A percentile compares a stretch with the other conserved stretches of the same genome.
Conservation (phyloP, 768 basidiomycete genomes). For the Albatrellus ellisii region DNA sequence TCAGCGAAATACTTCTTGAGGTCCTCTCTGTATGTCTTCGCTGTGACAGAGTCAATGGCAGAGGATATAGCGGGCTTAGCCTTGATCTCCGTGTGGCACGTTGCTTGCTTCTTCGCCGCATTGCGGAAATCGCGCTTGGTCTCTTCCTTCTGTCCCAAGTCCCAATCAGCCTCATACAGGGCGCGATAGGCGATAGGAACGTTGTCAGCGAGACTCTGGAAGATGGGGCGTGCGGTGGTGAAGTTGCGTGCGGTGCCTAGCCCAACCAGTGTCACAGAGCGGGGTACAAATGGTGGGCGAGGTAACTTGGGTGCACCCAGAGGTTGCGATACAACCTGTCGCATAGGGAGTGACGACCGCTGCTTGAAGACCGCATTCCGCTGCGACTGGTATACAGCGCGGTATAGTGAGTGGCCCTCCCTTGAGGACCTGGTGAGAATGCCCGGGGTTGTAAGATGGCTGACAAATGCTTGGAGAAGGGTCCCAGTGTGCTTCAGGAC, state of each 20-base stretch:
- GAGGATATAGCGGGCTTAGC: slow-evolving; percentile 14
- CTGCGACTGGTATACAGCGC: slow-evolving; percentile 3
- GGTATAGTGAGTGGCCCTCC: slow-evolving; percentile 19
- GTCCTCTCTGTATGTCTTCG: no score
- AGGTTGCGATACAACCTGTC: slow-evolving; percentile 35
- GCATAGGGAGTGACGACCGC: slow-evolving; percentile 42
- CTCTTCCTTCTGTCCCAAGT: slow-evolving; percentile 40
- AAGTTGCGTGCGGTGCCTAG: slow-evolving; percentile 69
- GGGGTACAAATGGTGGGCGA: slow-evolving; percentile 34
- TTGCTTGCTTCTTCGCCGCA: slow-evolving; percentile 14
- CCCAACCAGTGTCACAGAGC: slow-evolving; percentile 51
- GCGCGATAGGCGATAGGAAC: slow-evolving; percentile 68
- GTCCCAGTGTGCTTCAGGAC: slow-evolving; percentile 40
- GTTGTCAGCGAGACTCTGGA: slow-evolving; percentile 61
- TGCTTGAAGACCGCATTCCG: slow-evolving; percentile 32
- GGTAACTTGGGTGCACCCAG: slow-evolving; percentile 41
- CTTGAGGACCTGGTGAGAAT: slow-evolving; percentile 21
- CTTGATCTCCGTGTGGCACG: slow-evolving; percentile 13
- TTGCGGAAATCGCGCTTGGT: slow-evolving; percentile 15
- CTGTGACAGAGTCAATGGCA: slow-evolving; percentile 20
- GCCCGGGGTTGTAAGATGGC: slow-evolving; percentile 46
- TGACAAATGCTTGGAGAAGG: slow-evolving; percentile 41
- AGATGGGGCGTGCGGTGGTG: slow-evolving; percentile 57
- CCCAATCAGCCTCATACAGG: slow-evolving; percentile 62
- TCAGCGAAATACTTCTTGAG: slow-evolving; percentile 42